Base-by-base conservation (phyloP, 164 flowering plant genomes). In the Umbellularia californica region DNA sequence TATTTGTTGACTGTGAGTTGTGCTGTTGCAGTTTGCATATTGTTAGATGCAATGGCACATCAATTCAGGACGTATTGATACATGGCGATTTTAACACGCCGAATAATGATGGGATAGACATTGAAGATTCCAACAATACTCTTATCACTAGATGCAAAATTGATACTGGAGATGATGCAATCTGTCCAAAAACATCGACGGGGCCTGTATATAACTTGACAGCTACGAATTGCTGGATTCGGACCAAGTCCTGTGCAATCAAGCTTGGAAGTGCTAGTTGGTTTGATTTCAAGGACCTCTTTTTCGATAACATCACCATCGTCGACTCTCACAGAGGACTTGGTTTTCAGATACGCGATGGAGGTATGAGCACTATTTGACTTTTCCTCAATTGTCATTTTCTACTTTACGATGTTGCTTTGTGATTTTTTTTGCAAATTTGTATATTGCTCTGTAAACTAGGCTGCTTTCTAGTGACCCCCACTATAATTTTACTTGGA, bases 311-410 rank as follows among this genome's bases (percentile, higher is more conserved):
- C 50, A 90, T 95, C 77, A 92, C 97, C 10, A 89, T 95, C 69
- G 87, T 82, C 1, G 93, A 95, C 65, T 95, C 98, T 73, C 99
- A 95, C 75, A 81, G 98, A 83, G 99, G 98, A 0, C 86, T 95
- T 14, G 98, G 82, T n/a, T n/a, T 95, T n/a, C 99, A 95, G 81
- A 87, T 93, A 7, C 97, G 99, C 2, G 99, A 95, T 83, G 99
- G 98, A 89, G 99, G 99, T 92, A 92, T 70, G 27, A 55, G 20
- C 47, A 51, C 14, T 22, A 19, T 33, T 60, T 60, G 28, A 13
- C 41, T 13, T 30, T 9, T 30, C 12, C 50, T 58, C 51, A 6
- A 68, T 41, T 41, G 47, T 0, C 47, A 41, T 1, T 41, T 41
- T 41, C 10, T 41, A 9, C 47, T 41, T 41, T 41, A 41, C 47